phyloP scores from a whole-genome alignment of 352 stramenopile species.

The Pseudoperonospora humuli region DNA sequence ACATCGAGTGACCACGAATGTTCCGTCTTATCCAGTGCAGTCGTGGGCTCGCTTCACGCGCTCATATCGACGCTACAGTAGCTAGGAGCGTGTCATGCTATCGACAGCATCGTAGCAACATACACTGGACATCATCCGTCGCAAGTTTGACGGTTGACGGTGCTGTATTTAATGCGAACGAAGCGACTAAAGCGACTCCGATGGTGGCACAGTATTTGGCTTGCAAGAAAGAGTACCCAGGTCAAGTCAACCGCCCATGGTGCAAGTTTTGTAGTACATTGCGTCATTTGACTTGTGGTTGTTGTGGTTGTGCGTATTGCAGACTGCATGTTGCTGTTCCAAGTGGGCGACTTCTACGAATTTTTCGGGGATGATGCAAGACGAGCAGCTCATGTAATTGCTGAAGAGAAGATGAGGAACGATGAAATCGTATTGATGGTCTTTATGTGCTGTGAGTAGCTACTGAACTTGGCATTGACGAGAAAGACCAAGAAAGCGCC shows the following conservation, averaged over 20 bases:
- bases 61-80: neutral
- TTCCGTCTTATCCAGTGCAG: conserved; percentile 2
- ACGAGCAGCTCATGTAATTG: conserved; percentile 50
- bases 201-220: conserved; percentile 70
- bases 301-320: neutral
- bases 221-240: conserved; percentile 73
- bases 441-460: conserved; percentile 19
- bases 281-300: too few species aligned
- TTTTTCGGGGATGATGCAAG: conserved; percentile 74
- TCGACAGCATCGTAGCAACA: conserved; percentile 4
- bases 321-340: conserved; percentile 80
- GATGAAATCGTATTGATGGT: neutral
- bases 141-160: neutral
- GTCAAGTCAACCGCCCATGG: conserved; percentile 6
- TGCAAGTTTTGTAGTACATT: too few species aligned
- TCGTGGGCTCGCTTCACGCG: conserved; percentile 1
- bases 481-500: conserved; percentile 55
- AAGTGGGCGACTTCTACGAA: conserved; percentile 83
- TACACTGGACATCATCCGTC: conserved; percentile 12
- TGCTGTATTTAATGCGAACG: conserved; percentile 1
- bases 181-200: conserved; percentile 29
- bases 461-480: conserved; percentile 64
- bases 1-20: conserved; percentile 4
- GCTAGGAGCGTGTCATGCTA: neutral
- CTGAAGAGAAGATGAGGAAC: neutral